Evolutionary conservation across 371 early-diverging fungal species (phyloP).

Genomic region (Circinella umbellata): DNA sequence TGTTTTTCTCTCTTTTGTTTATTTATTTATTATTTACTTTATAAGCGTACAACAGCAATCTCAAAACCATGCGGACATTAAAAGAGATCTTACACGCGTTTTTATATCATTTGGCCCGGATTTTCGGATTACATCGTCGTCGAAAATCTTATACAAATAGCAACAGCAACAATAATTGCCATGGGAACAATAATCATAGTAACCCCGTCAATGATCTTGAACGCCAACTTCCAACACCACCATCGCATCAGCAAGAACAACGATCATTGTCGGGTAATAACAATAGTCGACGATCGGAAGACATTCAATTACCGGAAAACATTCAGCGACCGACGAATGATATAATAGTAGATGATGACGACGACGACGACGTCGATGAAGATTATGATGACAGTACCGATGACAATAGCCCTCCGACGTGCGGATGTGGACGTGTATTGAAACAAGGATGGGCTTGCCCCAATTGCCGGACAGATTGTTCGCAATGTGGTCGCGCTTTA

Average conservation of each 20-base stretch:
- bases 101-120: slow-evolving; percentile 7
- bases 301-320: too few species aligned
- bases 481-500: slow-evolving; percentile 12
- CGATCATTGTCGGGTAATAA: too few species aligned
- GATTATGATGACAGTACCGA: slow-evolving; percentile 2
- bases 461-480: slow-evolving; percentile 8
- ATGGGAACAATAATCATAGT: background rate
- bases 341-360: background rate
- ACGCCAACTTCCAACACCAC: background rate
- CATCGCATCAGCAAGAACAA: background rate
- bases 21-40: background rate
- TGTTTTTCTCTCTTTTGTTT: slow-evolving; percentile 6
- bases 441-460: slow-evolving; percentile 17
- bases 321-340: background rate
- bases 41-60: too few species aligned
- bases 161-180: background rate
- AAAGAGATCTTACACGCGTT: background rate
- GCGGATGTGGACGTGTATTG: slow-evolving; percentile 13
- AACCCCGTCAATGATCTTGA: background rate
- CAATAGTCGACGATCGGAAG: too few species aligned
- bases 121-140: slow-evolving; percentile 11
- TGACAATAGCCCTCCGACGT: slow-evolving; percentile 5
- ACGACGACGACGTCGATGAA: background rate
- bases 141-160: background rate
- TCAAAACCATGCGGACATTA: background rate